These are phyloP conservation scores for Sugiyamaella americana DNA, from an alignment of 805 yeast species.

Conservation along the genomic window DNA sequence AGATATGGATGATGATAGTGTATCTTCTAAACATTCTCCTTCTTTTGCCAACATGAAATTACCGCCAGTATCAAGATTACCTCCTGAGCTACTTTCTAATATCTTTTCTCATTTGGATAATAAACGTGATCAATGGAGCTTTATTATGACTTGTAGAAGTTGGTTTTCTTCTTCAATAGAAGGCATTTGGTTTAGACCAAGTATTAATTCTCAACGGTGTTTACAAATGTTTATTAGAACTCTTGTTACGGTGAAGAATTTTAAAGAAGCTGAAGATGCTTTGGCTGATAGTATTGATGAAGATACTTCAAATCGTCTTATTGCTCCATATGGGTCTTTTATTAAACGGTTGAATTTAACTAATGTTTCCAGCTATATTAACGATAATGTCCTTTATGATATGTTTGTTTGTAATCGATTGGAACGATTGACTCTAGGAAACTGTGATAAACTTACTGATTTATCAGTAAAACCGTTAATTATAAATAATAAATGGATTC, in stretches of 20 bases:
- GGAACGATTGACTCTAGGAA: constrained; percentile 80
- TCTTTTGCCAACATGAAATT: neutral
- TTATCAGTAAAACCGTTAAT: constrained; percentile 57
- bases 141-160: constrained; percentile 64
- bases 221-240: constrained; percentile 50
- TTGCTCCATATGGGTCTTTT: constrained; percentile 40
- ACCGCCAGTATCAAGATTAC: constrained; percentile 30
- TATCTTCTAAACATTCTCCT: neutral
- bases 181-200: constrained; percentile 83
- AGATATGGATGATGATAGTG: neutral
- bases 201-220: constrained; percentile 46
- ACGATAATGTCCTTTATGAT: constrained; percentile 53
- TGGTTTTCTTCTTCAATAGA: constrained; percentile 79
- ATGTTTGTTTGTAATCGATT: constrained; percentile 63
- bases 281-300: neutral
- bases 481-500: constrained; percentile 60
- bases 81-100: constrained; percentile 38
- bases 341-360: constrained; percentile 78
- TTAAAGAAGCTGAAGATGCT: neutral
- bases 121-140: constrained; percentile 23
- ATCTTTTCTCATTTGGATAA: constrained; percentile 20
- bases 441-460: constrained; percentile 62
- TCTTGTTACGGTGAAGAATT: constrained; percentile 35
- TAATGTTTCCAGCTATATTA: constrained; percentile 60
- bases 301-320: neutral